phyloP scores from a whole-genome alignment of 768 basidiomycete genomes.

The Hygrocybe coccinea region DNA sequence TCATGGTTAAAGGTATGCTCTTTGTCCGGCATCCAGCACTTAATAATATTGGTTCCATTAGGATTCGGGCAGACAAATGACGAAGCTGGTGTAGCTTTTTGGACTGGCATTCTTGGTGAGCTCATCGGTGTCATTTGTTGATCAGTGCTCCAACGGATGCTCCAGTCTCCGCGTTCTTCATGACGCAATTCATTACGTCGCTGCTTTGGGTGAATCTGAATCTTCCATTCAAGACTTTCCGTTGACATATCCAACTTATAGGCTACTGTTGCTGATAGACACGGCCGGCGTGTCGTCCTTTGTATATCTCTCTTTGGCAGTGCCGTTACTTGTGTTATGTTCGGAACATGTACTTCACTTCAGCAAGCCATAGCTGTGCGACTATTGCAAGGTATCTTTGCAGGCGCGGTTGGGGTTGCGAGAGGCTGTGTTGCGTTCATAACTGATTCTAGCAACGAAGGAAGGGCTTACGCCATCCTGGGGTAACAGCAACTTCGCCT shows the following conservation, averaged over 20 bases:
- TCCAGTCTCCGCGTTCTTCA: slow-evolving; percentile 78
- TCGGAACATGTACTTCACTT: slow-evolving; percentile 71
- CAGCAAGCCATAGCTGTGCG: slow-evolving; percentile 81
- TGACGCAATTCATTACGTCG: slow-evolving; percentile 94
- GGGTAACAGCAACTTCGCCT: slow-evolving; percentile 45
- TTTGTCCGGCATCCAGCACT: not conserved
- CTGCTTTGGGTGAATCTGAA: slow-evolving; percentile 73
- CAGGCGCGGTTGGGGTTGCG: slow-evolving; percentile 92
- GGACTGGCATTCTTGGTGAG: slow-evolving; percentile 79
- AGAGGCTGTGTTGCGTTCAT: slow-evolving; percentile 82
- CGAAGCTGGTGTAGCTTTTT: slow-evolving; percentile 84
- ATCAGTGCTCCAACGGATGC: slow-evolving; percentile 13
- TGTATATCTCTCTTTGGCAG: slow-evolving; percentile 82
- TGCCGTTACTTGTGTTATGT: slow-evolving; percentile 69
- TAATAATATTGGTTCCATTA: slow-evolving; percentile 23
- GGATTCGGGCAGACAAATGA: slow-evolving; percentile 67
- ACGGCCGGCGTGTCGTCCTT: slow-evolving; percentile 81
- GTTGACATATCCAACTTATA: slow-evolving; percentile 26
- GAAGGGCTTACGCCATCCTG: slow-evolving; percentile 88
- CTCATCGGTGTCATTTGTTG: slow-evolving; percentile 5
- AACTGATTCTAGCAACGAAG: slow-evolving; percentile 90
- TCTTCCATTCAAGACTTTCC: slow-evolving; percentile 5
- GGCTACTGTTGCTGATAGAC: slow-evolving; percentile 92
- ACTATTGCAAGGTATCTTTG: slow-evolving; percentile 88
- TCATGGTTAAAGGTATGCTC: slow-evolving; percentile 82